phyloP scores from a whole-genome alignment of 176 grass and related monocot genomes.

The Bothriochloa decipiens region DNA sequence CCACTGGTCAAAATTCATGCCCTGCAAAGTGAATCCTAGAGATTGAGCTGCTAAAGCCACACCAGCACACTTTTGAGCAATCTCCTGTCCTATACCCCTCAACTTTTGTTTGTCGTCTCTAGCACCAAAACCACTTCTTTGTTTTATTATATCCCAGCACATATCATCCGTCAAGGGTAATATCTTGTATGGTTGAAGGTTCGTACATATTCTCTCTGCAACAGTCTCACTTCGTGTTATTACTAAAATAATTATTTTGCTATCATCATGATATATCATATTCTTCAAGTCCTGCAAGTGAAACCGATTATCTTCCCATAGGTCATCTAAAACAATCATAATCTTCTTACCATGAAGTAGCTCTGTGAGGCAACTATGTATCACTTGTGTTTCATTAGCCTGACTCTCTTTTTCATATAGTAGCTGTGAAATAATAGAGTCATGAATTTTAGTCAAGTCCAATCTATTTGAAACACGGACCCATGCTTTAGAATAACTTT shows the following conservation, averaged over 20 bases:
- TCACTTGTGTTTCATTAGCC: background rate
- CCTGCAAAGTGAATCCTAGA: background rate
- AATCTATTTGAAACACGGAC: background rate
- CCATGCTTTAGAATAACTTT: background rate
- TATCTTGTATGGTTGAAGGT: background rate
- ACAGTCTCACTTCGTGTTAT: background rate
- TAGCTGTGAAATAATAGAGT: background rate
- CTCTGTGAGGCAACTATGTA: background rate
- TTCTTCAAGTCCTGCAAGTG: background rate
- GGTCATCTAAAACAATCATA: background rate
- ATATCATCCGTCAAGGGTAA: background rate
- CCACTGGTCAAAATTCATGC: background rate
- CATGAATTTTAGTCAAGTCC: background rate
- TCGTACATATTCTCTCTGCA: background rate
- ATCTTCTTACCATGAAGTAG: background rate
- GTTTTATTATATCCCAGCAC: slow-evolving; percentile 27
- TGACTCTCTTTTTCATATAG: background rate
- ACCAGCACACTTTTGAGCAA: slow-evolving; percentile 14
- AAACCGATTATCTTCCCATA: background rate
- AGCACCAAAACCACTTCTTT: background rate
- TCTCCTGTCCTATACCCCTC: background rate
- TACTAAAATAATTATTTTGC: background rate
- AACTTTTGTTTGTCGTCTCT: background rate
- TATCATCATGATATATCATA: background rate
- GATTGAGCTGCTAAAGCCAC: slow-evolving; percentile 16